phyloP scores from a whole-genome alignment of 768 basidiomycete genomes.

The Phylloporus scabripes region DNA sequence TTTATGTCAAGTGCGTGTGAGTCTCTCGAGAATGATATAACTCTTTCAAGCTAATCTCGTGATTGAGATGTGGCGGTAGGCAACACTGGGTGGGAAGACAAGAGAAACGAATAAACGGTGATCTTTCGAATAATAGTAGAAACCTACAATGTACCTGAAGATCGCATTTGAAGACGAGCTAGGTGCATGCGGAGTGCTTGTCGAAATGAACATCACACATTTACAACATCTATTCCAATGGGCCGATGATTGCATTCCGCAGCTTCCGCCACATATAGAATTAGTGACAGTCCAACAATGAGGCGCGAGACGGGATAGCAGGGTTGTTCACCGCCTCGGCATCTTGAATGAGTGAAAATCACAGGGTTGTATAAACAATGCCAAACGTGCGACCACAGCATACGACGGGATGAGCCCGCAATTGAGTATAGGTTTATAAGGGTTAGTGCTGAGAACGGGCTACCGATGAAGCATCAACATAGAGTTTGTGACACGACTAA shows the following conservation, averaged over 20 bases:
- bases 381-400: not conserved
- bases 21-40: not conserved
- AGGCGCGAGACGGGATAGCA: not conserved
- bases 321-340: not conserved
- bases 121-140: not conserved
- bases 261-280: not conserved
- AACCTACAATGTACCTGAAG: not conserved
- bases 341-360: not conserved
- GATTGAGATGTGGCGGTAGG: not conserved
- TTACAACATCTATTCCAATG: not conserved
- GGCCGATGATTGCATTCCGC: not conserved
- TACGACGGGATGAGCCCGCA: not conserved
- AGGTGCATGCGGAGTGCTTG: not conserved
- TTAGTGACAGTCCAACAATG: not conserved
- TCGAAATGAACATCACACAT: not conserved
- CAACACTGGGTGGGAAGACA: not conserved
- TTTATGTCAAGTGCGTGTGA: not conserved
- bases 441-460: slow-evolving; percentile 1
- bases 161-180: not conserved
- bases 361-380: not conserved
- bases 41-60: not conserved
- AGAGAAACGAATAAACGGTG: not conserved
- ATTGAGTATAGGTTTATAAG: not conserved
- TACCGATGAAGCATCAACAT: not conserved
- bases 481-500: not conserved